These are phyloP conservation scores for Rhododendron mucronatum DNA, from an alignment of 148 eudicot genomes.

Conservation along the genomic window DNA sequence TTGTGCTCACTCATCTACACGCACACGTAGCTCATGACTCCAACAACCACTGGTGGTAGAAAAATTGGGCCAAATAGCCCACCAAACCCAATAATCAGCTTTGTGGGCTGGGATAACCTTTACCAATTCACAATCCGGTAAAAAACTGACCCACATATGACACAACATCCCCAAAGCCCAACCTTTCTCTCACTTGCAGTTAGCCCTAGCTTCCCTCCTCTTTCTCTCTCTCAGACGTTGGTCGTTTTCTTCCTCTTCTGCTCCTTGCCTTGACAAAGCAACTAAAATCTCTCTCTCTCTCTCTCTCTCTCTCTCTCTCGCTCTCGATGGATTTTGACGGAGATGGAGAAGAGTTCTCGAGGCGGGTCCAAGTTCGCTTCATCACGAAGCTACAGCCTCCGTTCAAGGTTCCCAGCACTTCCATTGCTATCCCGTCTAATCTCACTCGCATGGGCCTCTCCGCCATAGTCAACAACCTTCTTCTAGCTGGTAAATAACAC, in stretches of 20 bases:
- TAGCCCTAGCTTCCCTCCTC: neutral
- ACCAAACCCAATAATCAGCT: too few species aligned
- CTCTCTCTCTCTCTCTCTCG: conserved; percentile 8
- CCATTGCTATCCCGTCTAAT: conserved; percentile 64
- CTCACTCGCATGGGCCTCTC: conserved; percentile 84
- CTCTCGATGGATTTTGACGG: conserved; percentile 37
- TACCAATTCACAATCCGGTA: too few species aligned
- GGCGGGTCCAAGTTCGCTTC: conserved; percentile 65
- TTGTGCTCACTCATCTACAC: too few species aligned
- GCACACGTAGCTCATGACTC: too few species aligned
- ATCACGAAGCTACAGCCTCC: conserved; percentile 53
- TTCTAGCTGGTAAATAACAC: conserved; percentile 35
- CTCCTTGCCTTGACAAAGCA: conserved; percentile 2
- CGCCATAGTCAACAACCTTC: conserved; percentile 63
- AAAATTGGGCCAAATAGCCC: too few species aligned
- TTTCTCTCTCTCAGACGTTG: neutral
- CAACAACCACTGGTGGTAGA: neutral
- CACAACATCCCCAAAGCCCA: neutral
- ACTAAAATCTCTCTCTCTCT: neutral
- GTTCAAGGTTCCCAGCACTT: conserved; percentile 45
- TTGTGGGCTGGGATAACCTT: too few species aligned
- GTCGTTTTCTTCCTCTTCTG: neutral
- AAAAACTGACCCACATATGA: neutral
- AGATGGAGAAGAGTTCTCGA: conserved; percentile 35
- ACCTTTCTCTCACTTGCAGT: neutral